phyloP scores from a whole-genome alignment of 805 yeast species.

The Kurtzmaniella cleridarum region DNA sequence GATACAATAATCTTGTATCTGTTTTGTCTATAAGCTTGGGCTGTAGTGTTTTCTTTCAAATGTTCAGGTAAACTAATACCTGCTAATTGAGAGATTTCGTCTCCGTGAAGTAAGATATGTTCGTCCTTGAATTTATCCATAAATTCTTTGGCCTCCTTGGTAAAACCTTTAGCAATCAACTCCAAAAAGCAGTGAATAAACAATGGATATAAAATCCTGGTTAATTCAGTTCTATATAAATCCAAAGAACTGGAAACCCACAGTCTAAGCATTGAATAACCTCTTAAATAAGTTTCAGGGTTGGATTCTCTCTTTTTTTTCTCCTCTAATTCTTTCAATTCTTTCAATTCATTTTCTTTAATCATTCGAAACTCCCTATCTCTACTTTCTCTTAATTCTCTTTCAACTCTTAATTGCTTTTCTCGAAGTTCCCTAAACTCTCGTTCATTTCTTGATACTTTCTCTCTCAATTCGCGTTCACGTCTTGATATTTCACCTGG shows the following conservation, averaged over 20 bases:
- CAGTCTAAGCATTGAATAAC: slow-evolving; percentile 70
- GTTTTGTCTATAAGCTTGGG: slow-evolving; percentile 65
- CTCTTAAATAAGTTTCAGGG: slow-evolving; percentile 72
- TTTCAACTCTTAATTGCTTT: slow-evolving; percentile 25
- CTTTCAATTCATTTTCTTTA: slow-evolving; percentile 36
- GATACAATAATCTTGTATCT: slow-evolving; percentile 74
- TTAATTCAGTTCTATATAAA: slow-evolving; percentile 82
- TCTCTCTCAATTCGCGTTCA: slow-evolving; percentile 25
- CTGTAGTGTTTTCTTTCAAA: slow-evolving; percentile 74
- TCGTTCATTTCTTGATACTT: slow-evolving; percentile 20
- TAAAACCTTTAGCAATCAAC: slow-evolving; percentile 59
- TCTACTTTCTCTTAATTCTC: slow-evolving; percentile 34
- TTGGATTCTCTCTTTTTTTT: slow-evolving; percentile 43
- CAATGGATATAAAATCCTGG: slow-evolving; percentile 82
- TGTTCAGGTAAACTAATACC: slow-evolving; percentile 79
- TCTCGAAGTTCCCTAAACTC: slow-evolving; percentile 34
- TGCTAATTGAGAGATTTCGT: slow-evolving; percentile 66
- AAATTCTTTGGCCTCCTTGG: slow-evolving; percentile 62
- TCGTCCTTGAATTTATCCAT: slow-evolving; percentile 71
- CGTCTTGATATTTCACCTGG: slow-evolving; percentile 26
- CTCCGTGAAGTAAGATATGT: slow-evolving; percentile 69
- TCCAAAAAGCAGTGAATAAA: slow-evolving; percentile 85
- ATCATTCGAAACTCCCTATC: slow-evolving; percentile 32
- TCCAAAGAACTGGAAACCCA: slow-evolving; percentile 94
- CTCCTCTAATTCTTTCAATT: slow-evolving; percentile 38